phyloP scores from a whole-genome alignment of 2,329 filamentous ascomycete species.

The Aspergillus brunneoviolaceus region DNA sequence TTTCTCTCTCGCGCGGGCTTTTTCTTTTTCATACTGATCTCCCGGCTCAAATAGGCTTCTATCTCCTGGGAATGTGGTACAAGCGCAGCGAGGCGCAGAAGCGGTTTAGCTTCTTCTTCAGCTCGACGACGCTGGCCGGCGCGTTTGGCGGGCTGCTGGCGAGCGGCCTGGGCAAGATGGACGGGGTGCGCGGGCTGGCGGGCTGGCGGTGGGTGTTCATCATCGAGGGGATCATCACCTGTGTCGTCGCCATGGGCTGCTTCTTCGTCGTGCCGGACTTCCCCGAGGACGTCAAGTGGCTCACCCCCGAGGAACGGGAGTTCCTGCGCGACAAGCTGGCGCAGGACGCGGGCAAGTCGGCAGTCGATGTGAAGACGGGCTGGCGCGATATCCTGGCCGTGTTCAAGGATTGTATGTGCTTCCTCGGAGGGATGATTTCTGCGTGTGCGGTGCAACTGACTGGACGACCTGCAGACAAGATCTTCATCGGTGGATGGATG shows the following conservation, averaged over 20 bases:
- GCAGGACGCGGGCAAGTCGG: conserved; percentile 66
- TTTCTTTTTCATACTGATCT: not conserved
- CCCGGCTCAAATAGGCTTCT: conserved; percentile 35
- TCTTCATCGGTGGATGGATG: conserved; percentile 73
- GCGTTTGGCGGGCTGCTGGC: conserved; percentile 62
- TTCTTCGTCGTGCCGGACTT: conserved; percentile 70
- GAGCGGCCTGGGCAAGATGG: conserved; percentile 57
- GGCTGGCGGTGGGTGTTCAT: conserved; percentile 56
- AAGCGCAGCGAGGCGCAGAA: conserved; percentile 79
- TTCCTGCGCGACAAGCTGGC: conserved; percentile 66
- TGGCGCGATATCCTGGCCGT: conserved; percentile 60
- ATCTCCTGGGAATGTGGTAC: conserved; percentile 80
- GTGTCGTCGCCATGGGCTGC: conserved; percentile 54
- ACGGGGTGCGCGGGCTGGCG: conserved; percentile 54
- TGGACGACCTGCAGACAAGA: conserved; percentile 48
- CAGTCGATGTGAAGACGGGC: conserved; percentile 60
- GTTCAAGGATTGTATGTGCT: conserved; percentile 61
- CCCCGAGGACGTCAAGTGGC: conserved; percentile 69
- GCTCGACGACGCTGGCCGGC: conserved; percentile 59
- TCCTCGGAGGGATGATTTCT: not conserved
- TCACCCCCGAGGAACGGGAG: conserved; percentile 62
- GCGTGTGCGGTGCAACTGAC: conserved; percentile 14
- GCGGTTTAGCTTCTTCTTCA: conserved; percentile 87
- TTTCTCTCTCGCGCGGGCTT: conserved; percentile 12
- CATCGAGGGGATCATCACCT: conserved; percentile 61